Evolutionary conservation across 2,329 filamentous ascomycete genomes (phyloP).

Genomic region (Berkeleyomyces basicola): DNA sequence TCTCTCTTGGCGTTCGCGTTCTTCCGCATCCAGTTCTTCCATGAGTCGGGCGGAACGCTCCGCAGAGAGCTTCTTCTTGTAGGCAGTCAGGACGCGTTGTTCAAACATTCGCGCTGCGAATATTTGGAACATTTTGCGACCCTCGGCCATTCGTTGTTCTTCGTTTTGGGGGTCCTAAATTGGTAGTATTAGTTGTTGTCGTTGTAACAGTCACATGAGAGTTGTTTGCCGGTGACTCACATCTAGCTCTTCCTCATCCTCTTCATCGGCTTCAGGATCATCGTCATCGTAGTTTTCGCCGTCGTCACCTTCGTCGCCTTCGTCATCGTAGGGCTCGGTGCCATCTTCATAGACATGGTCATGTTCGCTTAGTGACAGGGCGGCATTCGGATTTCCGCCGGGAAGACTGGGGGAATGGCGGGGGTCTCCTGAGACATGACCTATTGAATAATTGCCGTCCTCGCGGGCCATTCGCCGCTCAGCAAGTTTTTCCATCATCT

Average conservation of each 20-base stretch:
- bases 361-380: slow-evolving; percentile 50
- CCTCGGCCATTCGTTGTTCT: slow-evolving; percentile 97
- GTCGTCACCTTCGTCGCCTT: slow-evolving; percentile 45
- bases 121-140: slow-evolving; percentile 96
- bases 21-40: slow-evolving; percentile 80
- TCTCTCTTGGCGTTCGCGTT: slow-evolving; percentile 54
- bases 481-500: slow-evolving; percentile 99
- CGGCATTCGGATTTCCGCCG: slow-evolving; percentile 23
- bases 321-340: slow-evolving; percentile 49
- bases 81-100: slow-evolving; percentile 89
- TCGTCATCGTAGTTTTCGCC: slow-evolving; percentile 35
- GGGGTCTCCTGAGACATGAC: neutral
- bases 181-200: slow-evolving; percentile 21
- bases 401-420: slow-evolving; percentile 31
- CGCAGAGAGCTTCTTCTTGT: slow-evolving; percentile 87
- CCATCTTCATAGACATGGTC: slow-evolving; percentile 35
- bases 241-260: slow-evolving; percentile 13
- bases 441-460: slow-evolving; percentile 39
- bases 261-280: slow-evolving; percentile 34
- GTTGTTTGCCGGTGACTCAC: slow-evolving; percentile 2
- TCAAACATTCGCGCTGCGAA: slow-evolving; percentile 99
- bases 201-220: neutral
- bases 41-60: slow-evolving; percentile 84
- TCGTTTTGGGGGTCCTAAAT: slow-evolving; percentile 84
- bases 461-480: slow-evolving; percentile 95